Evolutionary conservation across 768 basidiomycete species (phyloP).

Genomic region (Boletellus emodensis): DNA sequence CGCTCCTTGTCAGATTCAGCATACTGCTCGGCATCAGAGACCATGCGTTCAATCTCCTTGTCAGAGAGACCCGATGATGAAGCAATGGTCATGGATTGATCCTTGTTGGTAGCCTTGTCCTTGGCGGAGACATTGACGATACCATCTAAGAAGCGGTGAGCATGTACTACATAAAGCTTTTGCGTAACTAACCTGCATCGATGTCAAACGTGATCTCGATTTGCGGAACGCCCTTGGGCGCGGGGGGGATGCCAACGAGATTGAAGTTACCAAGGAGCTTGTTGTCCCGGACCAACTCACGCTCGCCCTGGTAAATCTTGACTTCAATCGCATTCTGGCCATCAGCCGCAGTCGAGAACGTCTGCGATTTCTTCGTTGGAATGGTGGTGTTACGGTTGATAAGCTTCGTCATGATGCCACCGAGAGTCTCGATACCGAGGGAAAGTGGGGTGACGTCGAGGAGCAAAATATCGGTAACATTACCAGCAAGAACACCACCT

Average conservation of each 20-base stretch:
- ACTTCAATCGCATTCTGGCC: slow-evolving; percentile 99
- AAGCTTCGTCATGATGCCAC: slow-evolving; percentile 99
- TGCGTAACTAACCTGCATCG: slow-evolving; percentile 65
- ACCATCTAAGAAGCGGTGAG: slow-evolving; percentile 52
- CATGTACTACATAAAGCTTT: not conserved
- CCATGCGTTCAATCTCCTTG: slow-evolving; percentile 97
- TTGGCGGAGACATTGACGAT: slow-evolving; percentile 97
- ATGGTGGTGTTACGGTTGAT: slow-evolving; percentile 99
- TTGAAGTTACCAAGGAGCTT: slow-evolving; percentile 99
- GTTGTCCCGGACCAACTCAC: slow-evolving; percentile 97
- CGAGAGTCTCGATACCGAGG: slow-evolving; percentile 93
- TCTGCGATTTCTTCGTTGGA: slow-evolving; percentile 99
- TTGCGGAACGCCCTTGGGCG: slow-evolving; percentile 72
- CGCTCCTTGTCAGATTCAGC: slow-evolving; percentile 92
- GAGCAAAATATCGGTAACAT: slow-evolving; percentile 92
- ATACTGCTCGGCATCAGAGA: slow-evolving; percentile 88
- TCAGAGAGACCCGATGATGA: slow-evolving; percentile 95
- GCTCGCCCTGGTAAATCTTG: slow-evolving; percentile 99
- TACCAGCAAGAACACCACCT: slow-evolving; percentile 95
- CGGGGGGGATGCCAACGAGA: slow-evolving; percentile 92
- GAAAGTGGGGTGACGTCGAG: slow-evolving; percentile 96
- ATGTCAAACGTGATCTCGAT: slow-evolving; percentile 94
- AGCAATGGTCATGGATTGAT: slow-evolving; percentile 95
- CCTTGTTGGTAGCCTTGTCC: slow-evolving; percentile 88
- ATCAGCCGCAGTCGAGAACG: slow-evolving; percentile 97